Percentiles rank a stretch among this genome's conserved stretches.
Evolutionary conservation across 306 rosid genomes (phyloP).

Genomic region (Senna tora): DNA sequence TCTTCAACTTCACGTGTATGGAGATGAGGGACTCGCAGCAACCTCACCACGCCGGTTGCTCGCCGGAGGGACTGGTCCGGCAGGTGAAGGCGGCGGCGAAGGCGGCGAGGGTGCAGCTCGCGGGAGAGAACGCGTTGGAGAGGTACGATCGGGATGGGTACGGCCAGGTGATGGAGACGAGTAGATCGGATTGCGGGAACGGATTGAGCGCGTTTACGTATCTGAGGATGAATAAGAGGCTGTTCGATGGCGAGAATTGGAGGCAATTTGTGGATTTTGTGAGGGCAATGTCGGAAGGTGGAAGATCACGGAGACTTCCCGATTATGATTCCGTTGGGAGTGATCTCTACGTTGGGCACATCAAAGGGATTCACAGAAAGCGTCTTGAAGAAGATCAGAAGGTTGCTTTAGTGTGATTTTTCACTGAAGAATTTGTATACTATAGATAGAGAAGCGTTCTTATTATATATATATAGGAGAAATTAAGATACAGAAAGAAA

Average conservation of each 20-base stretch:
- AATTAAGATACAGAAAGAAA: no score
- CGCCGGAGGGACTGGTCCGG: conserved; percentile 85
- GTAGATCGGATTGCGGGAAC: conserved; percentile 68
- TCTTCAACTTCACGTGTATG: conserved; percentile 95
- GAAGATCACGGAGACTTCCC: conserved; percentile 53
- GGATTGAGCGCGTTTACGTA: conserved; percentile 79
- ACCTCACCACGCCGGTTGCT: conserved; percentile 69
- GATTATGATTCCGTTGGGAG: conserved; percentile 57
- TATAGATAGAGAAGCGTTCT: no score
- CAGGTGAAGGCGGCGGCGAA: conserved; percentile 78
- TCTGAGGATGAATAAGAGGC: conserved; percentile 81
- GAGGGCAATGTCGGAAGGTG: conserved; percentile 76
- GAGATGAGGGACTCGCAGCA: conserved; percentile 92
- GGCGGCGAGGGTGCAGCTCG: conserved; percentile 65
- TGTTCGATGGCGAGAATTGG: conserved; percentile 86
- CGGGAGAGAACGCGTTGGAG: conserved; percentile 93
- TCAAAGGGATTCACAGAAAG: conserved; percentile 48
- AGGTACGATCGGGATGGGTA: conserved; percentile 81
- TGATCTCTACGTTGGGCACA: conserved; percentile 70
- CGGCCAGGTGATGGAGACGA: conserved; percentile 73
- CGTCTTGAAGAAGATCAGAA: conserved; percentile 53
- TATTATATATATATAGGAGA: no score
- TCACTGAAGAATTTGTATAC: background rate
- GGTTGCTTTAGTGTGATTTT: conserved; percentile 45
- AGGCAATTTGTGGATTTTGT: conserved; percentile 73